Conservation (phyloP, 352 stramenopile species). For the Halophytophthora polymorphica region DNA sequence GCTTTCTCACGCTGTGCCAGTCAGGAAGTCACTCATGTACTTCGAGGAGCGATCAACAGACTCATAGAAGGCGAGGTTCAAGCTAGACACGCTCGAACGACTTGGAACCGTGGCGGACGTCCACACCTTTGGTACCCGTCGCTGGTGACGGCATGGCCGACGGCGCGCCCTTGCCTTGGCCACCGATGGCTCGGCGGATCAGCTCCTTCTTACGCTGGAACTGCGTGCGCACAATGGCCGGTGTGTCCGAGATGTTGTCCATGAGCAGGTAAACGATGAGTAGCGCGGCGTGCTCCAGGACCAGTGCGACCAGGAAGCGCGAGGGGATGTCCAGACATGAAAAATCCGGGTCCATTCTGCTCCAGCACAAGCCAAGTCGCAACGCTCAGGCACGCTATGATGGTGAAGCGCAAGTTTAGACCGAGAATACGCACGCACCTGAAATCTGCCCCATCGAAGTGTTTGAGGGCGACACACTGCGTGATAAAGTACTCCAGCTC, state of each 20-base stretch:
- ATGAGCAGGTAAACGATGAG: slow-evolving; percentile 74
- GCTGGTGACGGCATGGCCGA: slow-evolving; percentile 15
- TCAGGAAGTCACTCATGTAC: no score
- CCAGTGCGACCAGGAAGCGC: slow-evolving; percentile 73
- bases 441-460: slow-evolving; percentile 81
- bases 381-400: slow-evolving; percentile 9
- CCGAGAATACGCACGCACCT: slow-evolving; percentile 34
- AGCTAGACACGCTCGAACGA: slow-evolving; percentile 23
- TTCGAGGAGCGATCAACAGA: background rate
- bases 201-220: slow-evolving; percentile 87
- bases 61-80: background rate
- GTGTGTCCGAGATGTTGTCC: slow-evolving; percentile 82
- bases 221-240: slow-evolving; percentile 64
- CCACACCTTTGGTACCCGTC: slow-evolving; percentile 1
- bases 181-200: slow-evolving; percentile 80
- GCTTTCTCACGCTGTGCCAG: background rate
- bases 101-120: slow-evolving; percentile 19
- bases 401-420: background rate
- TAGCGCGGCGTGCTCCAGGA: slow-evolving; percentile 72
- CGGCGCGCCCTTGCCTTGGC: slow-evolving; percentile 42
- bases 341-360: slow-evolving; percentile 82
- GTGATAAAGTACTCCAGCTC: slow-evolving; percentile 83
- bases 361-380: background rate
- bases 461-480: slow-evolving; percentile 64
- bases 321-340: slow-evolving; percentile 73